Evolutionary conservation across 148 eudicot species (phyloP).

Genomic region (Rhododendron kiyosumense): DNA sequence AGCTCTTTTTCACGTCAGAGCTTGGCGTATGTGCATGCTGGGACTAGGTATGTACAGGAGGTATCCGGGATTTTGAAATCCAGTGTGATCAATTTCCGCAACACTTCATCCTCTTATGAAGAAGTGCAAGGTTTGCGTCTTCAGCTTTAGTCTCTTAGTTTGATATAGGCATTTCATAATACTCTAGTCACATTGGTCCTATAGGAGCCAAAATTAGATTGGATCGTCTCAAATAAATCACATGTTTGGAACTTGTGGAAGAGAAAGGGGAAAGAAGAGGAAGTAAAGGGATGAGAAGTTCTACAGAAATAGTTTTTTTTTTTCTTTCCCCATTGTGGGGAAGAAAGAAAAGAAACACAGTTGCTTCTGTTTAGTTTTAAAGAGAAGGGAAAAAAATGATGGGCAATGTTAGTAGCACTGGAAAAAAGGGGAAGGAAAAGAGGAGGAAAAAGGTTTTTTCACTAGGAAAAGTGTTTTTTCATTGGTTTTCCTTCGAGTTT

Average conservation of each 20-base stretch:
- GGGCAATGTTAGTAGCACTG: not conserved
- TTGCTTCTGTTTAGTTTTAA: not conserved
- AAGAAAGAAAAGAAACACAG: not conserved
- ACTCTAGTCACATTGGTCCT: not conserved
- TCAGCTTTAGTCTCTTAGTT: not conserved
- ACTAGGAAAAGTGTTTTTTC: not conserved
- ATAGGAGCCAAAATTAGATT: not conserved
- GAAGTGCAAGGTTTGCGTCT: slow-evolving; percentile 42
- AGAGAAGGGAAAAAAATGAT: not conserved
- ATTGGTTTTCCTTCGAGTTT: not conserved
- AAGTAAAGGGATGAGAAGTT: not conserved
- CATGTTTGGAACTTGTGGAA: not conserved
- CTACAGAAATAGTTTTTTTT: not conserved
- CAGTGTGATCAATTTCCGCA: slow-evolving; percentile 20
- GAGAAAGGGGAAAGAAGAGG: not conserved
- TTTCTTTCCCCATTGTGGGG: not conserved
- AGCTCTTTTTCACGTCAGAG: slow-evolving; percentile 34
- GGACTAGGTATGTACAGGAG: slow-evolving; percentile 29
- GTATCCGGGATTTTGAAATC: slow-evolving; percentile 27
- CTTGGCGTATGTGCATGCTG: slow-evolving; percentile 55
- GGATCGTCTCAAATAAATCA: not conserved
- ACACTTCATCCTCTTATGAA: slow-evolving; percentile 34
- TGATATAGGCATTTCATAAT: not conserved
- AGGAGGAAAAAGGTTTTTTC: not conserved
- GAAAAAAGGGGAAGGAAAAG: not conserved